These are phyloP conservation scores for Hondaea fermentalgiana DNA, from an alignment of 108 stramenopile genomes.

Conservation along the genomic window DNA sequence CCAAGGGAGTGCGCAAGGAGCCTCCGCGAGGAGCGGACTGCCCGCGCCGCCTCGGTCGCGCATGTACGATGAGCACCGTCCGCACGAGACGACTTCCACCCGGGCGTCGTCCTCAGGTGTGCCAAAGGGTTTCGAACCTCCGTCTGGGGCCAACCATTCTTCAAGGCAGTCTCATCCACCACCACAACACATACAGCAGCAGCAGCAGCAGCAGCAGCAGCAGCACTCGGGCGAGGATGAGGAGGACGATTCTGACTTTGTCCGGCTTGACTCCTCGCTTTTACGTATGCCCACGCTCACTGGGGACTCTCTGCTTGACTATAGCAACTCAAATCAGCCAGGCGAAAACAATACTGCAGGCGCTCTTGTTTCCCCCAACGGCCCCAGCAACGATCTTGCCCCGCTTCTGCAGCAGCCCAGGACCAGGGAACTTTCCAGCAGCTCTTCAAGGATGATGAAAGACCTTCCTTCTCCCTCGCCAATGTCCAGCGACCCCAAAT, in stretches of 20 bases:
- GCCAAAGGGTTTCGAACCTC: too few species aligned
- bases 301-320: neutral
- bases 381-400: neutral
- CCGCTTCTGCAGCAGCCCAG: neutral
- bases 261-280: neutral
- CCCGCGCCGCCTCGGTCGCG: too few species aligned
- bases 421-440: neutral
- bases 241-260: neutral
- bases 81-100: neutral
- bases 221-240: neutral
- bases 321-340: too few species aligned
- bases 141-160: too few species aligned
- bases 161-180: too few species aligned
- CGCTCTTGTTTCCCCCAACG: too few species aligned
- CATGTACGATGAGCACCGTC: neutral
- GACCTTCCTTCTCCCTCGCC: neutral
- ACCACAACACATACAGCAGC: too few species aligned
- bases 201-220: too few species aligned
- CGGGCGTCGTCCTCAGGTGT: too few species aligned
- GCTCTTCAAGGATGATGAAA: neutral
- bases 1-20: too few species aligned
- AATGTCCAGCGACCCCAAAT: neutral
- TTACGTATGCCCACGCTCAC: neutral
- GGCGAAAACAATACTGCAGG: too few species aligned
- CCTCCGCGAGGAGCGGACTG: too few species aligned